Evolutionary conservation across 345 rosid species (phyloP).

Genomic region (Syzygium aromaticum): DNA sequence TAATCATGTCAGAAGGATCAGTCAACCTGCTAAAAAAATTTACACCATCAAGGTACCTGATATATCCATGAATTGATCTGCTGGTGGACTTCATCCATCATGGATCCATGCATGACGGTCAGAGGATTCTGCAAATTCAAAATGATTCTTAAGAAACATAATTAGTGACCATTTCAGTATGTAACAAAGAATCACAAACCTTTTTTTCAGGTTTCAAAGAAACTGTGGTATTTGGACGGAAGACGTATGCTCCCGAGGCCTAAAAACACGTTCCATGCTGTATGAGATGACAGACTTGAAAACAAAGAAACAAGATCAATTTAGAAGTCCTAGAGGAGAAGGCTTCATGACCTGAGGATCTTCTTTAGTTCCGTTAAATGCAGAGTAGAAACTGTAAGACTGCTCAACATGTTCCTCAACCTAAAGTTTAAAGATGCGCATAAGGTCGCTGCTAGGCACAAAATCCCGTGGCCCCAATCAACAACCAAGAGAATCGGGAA

Average conservation of each 20-base stretch:
- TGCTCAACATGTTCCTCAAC: slow-evolving; percentile 58
- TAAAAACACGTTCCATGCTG: slow-evolving; percentile 13
- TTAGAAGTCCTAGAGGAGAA: background rate
- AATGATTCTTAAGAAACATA: background rate
- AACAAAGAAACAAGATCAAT: background rate
- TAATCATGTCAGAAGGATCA: background rate
- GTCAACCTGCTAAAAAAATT: background rate
- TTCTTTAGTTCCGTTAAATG: slow-evolving; percentile 59
- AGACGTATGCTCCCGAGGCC: slow-evolving; percentile 90
- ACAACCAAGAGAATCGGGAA: background rate
- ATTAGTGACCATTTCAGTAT: background rate
- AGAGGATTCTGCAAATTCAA: slow-evolving; percentile 45
- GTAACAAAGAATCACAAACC: slow-evolving; percentile 23
- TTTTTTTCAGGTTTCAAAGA: slow-evolving; percentile 44
- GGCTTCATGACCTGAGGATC: slow-evolving; percentile 58
- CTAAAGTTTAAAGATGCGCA: slow-evolving; percentile 22
- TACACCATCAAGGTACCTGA: slow-evolving; percentile 39
- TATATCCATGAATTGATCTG: slow-evolving; percentile 74
- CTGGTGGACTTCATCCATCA: slow-evolving; percentile 85
- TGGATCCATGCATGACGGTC: slow-evolving; percentile 61
- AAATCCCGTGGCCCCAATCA: background rate
- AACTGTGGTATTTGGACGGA: slow-evolving; percentile 87
- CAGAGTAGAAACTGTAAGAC: slow-evolving; percentile 63
- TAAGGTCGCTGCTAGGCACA: background rate
- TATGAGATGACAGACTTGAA: background rate